These are phyloP conservation scores for Botrytis byssoidea DNA, from an alignment of 2,329 filamentous ascomycete species.

Conservation along the genomic window DNA sequence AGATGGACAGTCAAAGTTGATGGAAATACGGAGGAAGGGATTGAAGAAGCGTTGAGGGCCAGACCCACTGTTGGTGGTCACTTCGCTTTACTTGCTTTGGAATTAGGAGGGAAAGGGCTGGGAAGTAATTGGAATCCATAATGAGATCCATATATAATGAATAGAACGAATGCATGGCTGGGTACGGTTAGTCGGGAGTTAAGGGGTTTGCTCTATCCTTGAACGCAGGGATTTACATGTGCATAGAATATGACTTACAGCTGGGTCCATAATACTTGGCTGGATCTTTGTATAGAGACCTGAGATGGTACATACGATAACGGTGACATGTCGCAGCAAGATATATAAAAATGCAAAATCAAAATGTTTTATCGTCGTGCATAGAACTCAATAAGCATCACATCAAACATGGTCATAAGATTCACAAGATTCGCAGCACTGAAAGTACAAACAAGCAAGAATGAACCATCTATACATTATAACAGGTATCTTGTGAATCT, in stretches of 20 bases:
- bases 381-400: not conserved
- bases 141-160: not conserved
- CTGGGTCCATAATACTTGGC: not conserved
- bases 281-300: no score
- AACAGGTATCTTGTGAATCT: slow-evolving; percentile 2
- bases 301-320: not conserved
- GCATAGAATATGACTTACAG: not conserved
- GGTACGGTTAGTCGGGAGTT: not conserved
- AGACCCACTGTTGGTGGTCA: slow-evolving; percentile 75
- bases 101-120: slow-evolving; percentile 1
- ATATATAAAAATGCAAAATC: not conserved
- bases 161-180: not conserved
- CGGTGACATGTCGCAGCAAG: not conserved
- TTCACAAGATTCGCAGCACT: no score
- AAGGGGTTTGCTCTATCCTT: not conserved
- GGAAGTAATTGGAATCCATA: not conserved
- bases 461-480: not conserved
- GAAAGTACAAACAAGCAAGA: not conserved
- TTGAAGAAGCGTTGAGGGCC: slow-evolving; percentile 57
- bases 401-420: not conserved
- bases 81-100: slow-evolving; percentile 67
- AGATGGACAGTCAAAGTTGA: not conserved
- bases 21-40: not conserved
- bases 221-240: not conserved
- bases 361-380: no score